Conservation (phyloP, 2,329 filamentous ascomycete genomes). For the Zymoseptoria ardabiliae region DNA sequence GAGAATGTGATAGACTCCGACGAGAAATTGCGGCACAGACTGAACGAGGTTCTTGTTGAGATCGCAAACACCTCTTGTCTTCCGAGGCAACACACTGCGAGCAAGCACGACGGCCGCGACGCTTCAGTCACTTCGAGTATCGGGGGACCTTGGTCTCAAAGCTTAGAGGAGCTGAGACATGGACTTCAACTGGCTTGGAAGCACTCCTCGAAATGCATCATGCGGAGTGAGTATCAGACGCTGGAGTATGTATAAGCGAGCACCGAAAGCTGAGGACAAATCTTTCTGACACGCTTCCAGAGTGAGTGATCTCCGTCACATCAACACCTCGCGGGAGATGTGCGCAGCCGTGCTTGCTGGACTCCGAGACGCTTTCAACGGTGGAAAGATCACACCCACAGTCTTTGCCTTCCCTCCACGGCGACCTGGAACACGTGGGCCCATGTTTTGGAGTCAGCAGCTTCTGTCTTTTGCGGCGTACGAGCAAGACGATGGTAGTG, state of each 20-base stretch:
- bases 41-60: not conserved
- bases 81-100: not conserved
- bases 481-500: not conserved
- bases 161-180: conserved; percentile 1
- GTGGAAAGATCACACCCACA: conserved; percentile 4
- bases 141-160: not conserved
- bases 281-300: not conserved
- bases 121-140: not conserved
- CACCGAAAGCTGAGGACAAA: not conserved
- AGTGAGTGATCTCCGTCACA: conserved; percentile 3
- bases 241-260: not conserved
- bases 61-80: not conserved
- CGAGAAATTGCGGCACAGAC: not conserved
- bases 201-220: conserved; percentile 7
- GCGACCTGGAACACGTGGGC: conserved; percentile 1
- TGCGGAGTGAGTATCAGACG: conserved; percentile 5
- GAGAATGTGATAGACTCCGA: conserved; percentile 2
- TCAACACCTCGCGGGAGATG: conserved; percentile 3
- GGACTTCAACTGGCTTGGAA: conserved; percentile 5
- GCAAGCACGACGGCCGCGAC: not conserved
- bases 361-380: conserved; percentile 2
- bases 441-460: conserved; percentile 6
- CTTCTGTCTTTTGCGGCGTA: conserved; percentile 7
- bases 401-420: conserved; percentile 8
- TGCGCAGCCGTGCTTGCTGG: not conserved